Evolutionary conservation across 805 yeast genomes (phyloP), one percentile per base, ranked within the genome.

Genomic region (Kuraishia ogatae): DNA sequence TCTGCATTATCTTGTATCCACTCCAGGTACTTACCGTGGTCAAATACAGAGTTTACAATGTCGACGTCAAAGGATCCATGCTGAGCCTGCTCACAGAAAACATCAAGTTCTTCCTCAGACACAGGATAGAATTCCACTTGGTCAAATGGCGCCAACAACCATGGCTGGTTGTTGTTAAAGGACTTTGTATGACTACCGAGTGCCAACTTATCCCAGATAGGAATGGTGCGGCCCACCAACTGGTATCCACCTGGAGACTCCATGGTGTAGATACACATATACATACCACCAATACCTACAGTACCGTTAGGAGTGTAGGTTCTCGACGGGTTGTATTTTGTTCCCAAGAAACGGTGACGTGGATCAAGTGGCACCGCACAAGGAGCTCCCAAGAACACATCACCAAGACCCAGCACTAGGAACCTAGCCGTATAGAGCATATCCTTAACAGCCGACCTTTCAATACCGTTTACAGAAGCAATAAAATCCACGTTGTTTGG

Each of bases 201-300:
- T 35, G 89, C 79, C 63, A 93, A 79, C 73, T 90, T 92, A 69
- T 93, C 99, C 99, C 99, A 93, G 63, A 93, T 92, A 54, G 98
- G 98, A 61, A 94, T 84, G 11, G 99, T 93, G 67, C 98, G 83
- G 56, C 98, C 99, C 59, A 91, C 93, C 62, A 93, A 79, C 74
- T 93, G 98, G 72, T 93, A 93, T 35, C 99, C 99, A 73, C 99
- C 99, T 51, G 99, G 99, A 24, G 97, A 90, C 61, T 90, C 96
- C 93, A 93, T 92, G 35, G 98, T 90, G 72, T 93, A 93, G 63
- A 93, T 92, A 75, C 98, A 93, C 98, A 93, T 92, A 79, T 91
- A 94, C 89, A 87, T 90, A 63, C 99, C 98, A 59, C 99, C 99
- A 67, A 94, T 85, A 66, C 99, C 99, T 58, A 93, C 98, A 43